phyloP scores from a whole-genome alignment of 1,139 yeast species.

The Kodamaea suecica region DNA sequence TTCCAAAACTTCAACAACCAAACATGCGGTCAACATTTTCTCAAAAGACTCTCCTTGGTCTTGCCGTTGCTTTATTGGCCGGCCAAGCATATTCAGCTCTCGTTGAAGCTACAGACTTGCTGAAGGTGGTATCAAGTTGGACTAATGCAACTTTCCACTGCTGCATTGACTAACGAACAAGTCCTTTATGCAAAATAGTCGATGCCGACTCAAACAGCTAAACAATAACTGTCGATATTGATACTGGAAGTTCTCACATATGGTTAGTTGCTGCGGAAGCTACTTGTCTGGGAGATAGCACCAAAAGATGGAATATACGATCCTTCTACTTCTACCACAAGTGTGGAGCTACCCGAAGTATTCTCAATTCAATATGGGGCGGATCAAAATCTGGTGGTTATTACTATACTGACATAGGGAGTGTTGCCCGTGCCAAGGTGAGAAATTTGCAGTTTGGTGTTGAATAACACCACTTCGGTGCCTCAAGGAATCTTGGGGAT shows the following conservation, averaged over 20 bases:
- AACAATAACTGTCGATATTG: constrained; percentile 13
- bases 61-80: not conserved
- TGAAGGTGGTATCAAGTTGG: constrained; percentile 13
- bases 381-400: constrained; percentile 17
- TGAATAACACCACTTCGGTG: constrained; percentile 17
- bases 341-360: constrained; percentile 4
- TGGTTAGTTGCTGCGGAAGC: constrained; percentile 15
- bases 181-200: constrained; percentile 7
- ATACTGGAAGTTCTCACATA: constrained; percentile 22
- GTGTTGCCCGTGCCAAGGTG: constrained; percentile 13
- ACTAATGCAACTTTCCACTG: no score
- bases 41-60: not conserved
- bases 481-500: constrained; percentile 18
- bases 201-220: constrained; percentile 14
- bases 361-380: constrained; percentile 17
- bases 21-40: not conserved
- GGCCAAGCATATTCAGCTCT: not conserved
- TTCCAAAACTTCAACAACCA: no score
- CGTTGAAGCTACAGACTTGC: not conserved
- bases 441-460: constrained; percentile 19
- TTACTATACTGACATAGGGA: constrained; percentile 18
- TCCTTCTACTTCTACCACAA: constrained; percentile 9
- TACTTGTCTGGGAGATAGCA: constrained; percentile 2
- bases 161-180: constrained; percentile 5
- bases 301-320: constrained; percentile 11